Percentiles rank a stretch among this genome's conserved stretches.
phyloP scores from a whole-genome alignment of 129 eudicot genomes.

The Chrysanthemum makinoi region DNA sequence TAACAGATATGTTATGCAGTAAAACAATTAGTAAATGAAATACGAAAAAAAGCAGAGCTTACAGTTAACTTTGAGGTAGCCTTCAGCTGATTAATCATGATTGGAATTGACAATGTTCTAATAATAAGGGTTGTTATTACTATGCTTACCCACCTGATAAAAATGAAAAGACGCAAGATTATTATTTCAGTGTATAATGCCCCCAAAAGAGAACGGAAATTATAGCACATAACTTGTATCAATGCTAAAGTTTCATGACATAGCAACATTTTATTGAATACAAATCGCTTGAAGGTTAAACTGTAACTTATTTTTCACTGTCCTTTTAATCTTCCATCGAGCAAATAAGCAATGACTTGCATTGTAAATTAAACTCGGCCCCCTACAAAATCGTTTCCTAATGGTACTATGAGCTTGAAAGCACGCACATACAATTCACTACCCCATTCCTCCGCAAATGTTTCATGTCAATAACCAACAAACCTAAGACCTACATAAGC shows the following conservation, averaged over 20 bases:
- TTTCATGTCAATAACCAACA: neutral
- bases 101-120: constrained; percentile 56
- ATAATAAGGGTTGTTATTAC: constrained; percentile 63
- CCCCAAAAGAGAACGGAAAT: neutral
- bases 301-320: neutral
- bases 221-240: neutral
- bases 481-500: neutral
- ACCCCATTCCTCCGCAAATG: neutral
- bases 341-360: neutral
- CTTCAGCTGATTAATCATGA: constrained; percentile 75
- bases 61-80: constrained; percentile 80
- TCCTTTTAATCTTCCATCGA: neutral
- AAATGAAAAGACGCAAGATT: constrained; percentile 1
- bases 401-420: neutral
- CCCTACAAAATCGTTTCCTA: too few species aligned
- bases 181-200: neutral
- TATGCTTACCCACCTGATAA: constrained; percentile 85
- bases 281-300: neutral
- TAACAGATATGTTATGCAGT: neutral
- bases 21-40: constrained; percentile 3
- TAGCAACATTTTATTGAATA: neutral
- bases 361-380: neutral
- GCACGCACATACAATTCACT: neutral
- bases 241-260: neutral
- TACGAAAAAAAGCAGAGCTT: constrained; percentile 29